Evolutionary conservation across 2,329 filamentous ascomycete genomes (phyloP), one percentile per base, ranked within the genome.

Genomic region (Fusarium sp.): DNA sequence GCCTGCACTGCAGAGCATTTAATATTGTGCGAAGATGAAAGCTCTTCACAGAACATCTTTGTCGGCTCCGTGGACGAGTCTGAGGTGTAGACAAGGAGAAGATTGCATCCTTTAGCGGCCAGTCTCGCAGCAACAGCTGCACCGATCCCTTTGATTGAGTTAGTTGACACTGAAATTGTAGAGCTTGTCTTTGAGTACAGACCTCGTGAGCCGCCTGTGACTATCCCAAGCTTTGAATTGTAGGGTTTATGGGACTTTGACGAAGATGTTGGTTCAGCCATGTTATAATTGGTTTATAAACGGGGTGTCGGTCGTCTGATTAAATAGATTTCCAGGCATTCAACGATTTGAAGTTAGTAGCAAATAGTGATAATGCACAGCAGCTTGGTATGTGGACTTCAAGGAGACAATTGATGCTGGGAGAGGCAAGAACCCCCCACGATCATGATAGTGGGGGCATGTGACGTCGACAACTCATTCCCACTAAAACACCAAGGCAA

Each of bases 61-160:
- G 87, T 84, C 46, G 76, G 78, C 40, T 79, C 71, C 19, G 78
- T 79, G 3, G 87, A 89, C 4, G 81, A 82, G 56, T 85, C 81
- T 46, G 85, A 87, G 12, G 85, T 86, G 76, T 88, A 89, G 75
- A 87, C 86, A 60, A 89, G 78, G 44, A 89, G 77, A 17, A 90
- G 77, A 56, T 85, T 84, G 76, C 83, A 83, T 51, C 88, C 88
- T 77, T 89, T 89, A 73, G 80, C 81, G 30, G 87, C 88, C 12
- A 90, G 82, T 55, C 86, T 84, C 43, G 80, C 80, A 52, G 82
- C 85, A 46, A 88, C 85, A 24, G 85, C 85, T 20, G 85, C 86
- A 26, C 88, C 88, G 57, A 90, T 89, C 58, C 87, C 87, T 86
- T 86, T 58, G 21, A 46, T 45, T 32, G 28, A 38, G 50, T 68